A percentile compares a stretch with the other conserved stretches of the same genome.
Evolutionary conservation across 352 stramenopile genomes (phyloP).

Genomic region (Blastocystis sp.): DNA sequence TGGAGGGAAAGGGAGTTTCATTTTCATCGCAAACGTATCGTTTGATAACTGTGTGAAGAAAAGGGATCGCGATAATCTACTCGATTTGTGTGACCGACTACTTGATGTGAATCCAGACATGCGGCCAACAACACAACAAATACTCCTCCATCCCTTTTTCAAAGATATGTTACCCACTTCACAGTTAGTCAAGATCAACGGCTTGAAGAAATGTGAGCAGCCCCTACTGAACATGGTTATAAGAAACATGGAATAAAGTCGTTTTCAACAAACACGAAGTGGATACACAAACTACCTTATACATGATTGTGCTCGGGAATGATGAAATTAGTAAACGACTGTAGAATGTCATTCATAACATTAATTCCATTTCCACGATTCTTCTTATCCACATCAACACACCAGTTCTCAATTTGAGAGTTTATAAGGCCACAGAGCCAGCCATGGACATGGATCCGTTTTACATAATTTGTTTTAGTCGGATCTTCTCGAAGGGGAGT

Average conservation of each 20-base stretch:
- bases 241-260: not conserved
- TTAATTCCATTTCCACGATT: conserved; percentile 49
- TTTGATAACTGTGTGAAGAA: not conserved
- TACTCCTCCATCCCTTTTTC: not conserved
- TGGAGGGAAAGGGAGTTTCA: not conserved
- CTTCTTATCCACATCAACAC: conserved; percentile 42
- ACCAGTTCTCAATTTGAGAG: conserved; percentile 49
- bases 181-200: not conserved
- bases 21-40: not conserved
- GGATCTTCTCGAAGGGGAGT: not conserved
- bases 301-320: not conserved
- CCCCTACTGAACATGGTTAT: not conserved
- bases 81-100: conserved; percentile 14
- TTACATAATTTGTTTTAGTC: not conserved
- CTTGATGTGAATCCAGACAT: conserved; percentile 26
- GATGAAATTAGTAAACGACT: conserved; percentile 1
- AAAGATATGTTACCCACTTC: not conserved
- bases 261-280: not conserved
- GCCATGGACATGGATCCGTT: conserved; percentile 37
- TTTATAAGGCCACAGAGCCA: conserved; percentile 21
- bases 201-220: not conserved
- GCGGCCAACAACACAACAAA: conserved; percentile 22
- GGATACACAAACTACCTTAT: not conserved
- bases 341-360: conserved; percentile 56
- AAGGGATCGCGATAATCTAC: not conserved